These are phyloP conservation scores for Typha latifolia DNA, from an alignment of 176 grass and related monocot genomes.

Conservation along the genomic window DNA sequence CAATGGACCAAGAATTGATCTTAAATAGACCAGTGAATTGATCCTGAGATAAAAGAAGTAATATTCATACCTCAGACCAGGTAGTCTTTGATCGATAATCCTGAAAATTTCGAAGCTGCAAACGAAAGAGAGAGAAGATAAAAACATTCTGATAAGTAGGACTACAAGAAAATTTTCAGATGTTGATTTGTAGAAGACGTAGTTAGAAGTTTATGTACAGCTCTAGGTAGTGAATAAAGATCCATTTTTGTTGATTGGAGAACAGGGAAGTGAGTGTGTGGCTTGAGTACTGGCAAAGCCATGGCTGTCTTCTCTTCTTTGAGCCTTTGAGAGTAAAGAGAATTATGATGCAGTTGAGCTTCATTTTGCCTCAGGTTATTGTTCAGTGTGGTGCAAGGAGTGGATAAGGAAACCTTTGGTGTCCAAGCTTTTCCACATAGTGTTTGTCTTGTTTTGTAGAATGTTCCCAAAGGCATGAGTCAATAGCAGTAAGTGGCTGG, in stretches of 20 bases:
- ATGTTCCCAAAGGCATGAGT: neutral
- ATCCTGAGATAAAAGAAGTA: neutral
- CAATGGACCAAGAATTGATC: neutral
- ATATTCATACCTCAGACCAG: slow-evolving; percentile 1
- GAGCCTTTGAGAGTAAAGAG: neutral
- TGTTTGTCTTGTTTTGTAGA: neutral
- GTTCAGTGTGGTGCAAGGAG: neutral
- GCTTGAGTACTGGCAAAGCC: slow-evolving; percentile 43
- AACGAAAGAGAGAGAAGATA: neutral
- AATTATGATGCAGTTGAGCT: neutral
- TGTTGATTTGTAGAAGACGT: slow-evolving; percentile 1
- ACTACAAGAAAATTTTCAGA: neutral
- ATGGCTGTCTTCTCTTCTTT: slow-evolving; percentile 25
- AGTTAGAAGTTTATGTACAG: slow-evolving; percentile 4
- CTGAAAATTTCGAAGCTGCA: neutral
- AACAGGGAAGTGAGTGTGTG: slow-evolving; percentile 26
- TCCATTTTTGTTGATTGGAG: slow-evolving; percentile 22
- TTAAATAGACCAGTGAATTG: neutral
- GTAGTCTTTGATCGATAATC: neutral
- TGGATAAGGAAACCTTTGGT: neutral
- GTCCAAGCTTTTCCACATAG: neutral
- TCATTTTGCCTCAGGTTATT: neutral
- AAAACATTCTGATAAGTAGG: neutral
- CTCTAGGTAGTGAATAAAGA: slow-evolving; percentile 9
- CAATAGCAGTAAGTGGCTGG: neutral